phyloP scores from a whole-genome alignment of 768 basidiomycete species.

The Boletellus ananiceps region DNA sequence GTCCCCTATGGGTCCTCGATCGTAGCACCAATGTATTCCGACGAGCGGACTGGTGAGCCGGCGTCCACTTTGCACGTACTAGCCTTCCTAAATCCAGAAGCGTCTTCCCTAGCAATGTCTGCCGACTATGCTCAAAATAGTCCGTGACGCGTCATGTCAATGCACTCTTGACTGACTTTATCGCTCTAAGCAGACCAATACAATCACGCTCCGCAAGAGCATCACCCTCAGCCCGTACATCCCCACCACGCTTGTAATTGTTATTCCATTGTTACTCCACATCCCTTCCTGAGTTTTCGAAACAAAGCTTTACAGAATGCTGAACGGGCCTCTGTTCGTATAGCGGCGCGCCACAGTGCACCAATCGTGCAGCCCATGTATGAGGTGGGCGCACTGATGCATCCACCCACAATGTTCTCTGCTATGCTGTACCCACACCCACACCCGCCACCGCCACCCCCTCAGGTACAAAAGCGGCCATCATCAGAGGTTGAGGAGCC shows the following conservation, averaged over 20 bases:
- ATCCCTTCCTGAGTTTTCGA: constrained; percentile 18
- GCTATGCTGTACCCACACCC: constrained; percentile 29
- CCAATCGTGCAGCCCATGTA: constrained; percentile 30
- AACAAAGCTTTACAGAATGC: constrained; percentile 46
- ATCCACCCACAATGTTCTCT: constrained; percentile 23
- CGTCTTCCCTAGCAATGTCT: constrained; percentile 34
- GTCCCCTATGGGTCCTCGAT: constrained; percentile 43
- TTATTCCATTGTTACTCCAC: constrained; percentile 17
- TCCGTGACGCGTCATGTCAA: constrained; percentile 30
- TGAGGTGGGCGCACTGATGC: constrained; percentile 33
- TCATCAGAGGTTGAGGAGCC: constrained; percentile 38
- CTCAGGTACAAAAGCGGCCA: constrained; percentile 34
- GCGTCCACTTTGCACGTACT: constrained; percentile 7
- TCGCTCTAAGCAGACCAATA: constrained; percentile 27
- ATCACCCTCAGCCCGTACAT: constrained; percentile 27
- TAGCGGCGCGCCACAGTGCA: constrained; percentile 48
- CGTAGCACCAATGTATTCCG: constrained; percentile 48
- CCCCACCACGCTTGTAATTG: constrained; percentile 32
- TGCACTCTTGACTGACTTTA: constrained; percentile 15
- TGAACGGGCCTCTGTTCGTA: constrained; percentile 55
- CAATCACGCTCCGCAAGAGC: constrained; percentile 32
- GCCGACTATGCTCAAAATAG: constrained; percentile 41
- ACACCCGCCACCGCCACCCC: constrained; percentile 26
- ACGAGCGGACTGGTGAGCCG: constrained; percentile 52
- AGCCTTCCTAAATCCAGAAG: constrained; percentile 17